These are phyloP conservation scores for Magnusiomyces suaveolens DNA, from an alignment of 1,139 yeast species.

Conservation along the genomic window DNA sequence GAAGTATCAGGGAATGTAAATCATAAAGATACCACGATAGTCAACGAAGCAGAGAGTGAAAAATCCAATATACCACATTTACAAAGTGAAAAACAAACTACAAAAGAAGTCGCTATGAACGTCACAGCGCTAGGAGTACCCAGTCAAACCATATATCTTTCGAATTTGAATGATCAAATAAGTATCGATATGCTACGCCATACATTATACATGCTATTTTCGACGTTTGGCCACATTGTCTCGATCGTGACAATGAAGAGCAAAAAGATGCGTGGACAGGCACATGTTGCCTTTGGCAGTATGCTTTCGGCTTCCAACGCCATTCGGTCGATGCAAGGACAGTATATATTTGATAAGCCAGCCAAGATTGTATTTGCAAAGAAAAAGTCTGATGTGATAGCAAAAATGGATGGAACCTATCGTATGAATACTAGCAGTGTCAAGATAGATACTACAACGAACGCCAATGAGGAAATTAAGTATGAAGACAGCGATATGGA, in stretches of 20 bases:
- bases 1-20: neutral
- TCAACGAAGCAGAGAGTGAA: neutral
- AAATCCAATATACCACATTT: neutral
- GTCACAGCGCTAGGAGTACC: conserved; percentile 21
- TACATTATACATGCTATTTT: conserved; percentile 49
- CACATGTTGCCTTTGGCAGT: conserved; percentile 52
- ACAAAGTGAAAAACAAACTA: too few relatives aligned
- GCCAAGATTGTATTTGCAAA: conserved; percentile 43
- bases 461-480: neutral
- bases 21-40: neutral
- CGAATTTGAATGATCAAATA: conserved; percentile 58
- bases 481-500: conserved; percentile 7
- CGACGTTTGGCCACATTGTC: conserved; percentile 60
- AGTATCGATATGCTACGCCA: conserved; percentile 25
- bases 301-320: conserved; percentile 47
- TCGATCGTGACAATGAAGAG: conserved; percentile 43
- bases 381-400: conserved; percentile 27
- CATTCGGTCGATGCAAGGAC: conserved; percentile 40
- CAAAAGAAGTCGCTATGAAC: neutral
- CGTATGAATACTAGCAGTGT: conserved; percentile 12
- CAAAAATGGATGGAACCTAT: conserved; percentile 27
- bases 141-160: conserved; percentile 50
- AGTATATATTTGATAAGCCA: conserved; percentile 47
- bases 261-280: conserved; percentile 61
- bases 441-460: neutral